Conservation (phyloP, 2,329 filamentous ascomycete genomes). For the Colletotrichum incanum region DNA sequence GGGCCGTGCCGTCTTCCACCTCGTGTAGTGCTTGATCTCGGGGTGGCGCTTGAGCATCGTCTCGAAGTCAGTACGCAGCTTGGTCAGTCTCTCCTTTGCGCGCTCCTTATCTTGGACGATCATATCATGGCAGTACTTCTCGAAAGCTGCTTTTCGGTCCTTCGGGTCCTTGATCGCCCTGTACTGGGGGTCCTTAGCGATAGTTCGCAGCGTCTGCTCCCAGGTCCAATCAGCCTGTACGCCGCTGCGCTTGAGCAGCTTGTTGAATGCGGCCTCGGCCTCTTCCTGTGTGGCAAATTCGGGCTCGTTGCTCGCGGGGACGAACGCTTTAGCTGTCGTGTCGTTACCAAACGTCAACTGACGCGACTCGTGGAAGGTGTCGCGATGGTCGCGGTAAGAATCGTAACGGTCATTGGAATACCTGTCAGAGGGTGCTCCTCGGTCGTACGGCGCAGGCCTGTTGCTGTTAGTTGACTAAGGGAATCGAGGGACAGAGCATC, state of each 20-base stretch:
- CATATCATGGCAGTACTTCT: constrained; percentile 94
- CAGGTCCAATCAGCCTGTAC: constrained; percentile 94
- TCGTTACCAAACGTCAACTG: constrained; percentile 73
- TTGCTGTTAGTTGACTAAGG: constrained; percentile 39
- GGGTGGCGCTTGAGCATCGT: constrained; percentile 97
- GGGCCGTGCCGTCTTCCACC: constrained; percentile 95
- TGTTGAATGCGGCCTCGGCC: constrained; percentile 93
- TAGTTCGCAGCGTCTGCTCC: constrained; percentile 88
- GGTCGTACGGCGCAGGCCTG: constrained; percentile 60
- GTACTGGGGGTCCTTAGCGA: constrained; percentile 93
- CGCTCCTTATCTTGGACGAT: constrained; percentile 94
- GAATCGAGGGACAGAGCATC: constrained; percentile 6
- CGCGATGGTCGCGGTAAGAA: constrained; percentile 55
- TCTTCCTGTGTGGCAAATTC: constrained; percentile 87
- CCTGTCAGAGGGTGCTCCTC: constrained; percentile 53
- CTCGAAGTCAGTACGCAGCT: constrained; percentile 93
- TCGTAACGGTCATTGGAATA: constrained; percentile 55
- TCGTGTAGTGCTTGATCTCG: constrained; percentile 96
- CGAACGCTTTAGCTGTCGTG: constrained; percentile 70
- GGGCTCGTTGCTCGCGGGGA: constrained; percentile 78
- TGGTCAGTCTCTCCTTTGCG: constrained; percentile 92
- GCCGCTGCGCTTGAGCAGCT: constrained; percentile 86
- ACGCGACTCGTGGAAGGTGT: constrained; percentile 67
- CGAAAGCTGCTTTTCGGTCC: constrained; percentile 91
- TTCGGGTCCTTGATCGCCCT: constrained; percentile 93